Conservation (phyloP, 495 filamentous ascomycete genomes). For the Trypethelium eluteriae region DNA sequence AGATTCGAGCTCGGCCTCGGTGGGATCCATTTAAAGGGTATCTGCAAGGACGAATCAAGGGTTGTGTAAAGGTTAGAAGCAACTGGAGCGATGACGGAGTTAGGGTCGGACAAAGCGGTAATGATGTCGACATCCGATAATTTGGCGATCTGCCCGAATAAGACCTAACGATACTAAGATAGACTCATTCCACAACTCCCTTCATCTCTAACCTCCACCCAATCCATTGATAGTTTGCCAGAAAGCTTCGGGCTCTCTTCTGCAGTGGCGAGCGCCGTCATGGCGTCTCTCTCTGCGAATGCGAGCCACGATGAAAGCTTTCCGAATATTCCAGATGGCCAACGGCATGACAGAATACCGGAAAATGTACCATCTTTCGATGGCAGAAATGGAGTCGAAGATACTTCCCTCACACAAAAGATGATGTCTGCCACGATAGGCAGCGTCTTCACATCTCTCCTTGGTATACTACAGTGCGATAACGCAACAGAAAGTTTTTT, state of each 20-base stretch:
- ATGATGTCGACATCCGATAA: neutral
- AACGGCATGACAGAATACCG: constrained; percentile 38
- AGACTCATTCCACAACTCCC: neutral
- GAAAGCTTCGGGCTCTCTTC: neutral
- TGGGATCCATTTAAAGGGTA: constrained; percentile 45
- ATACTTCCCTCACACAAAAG: constrained; percentile 74
- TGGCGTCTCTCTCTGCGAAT: constrained; percentile 10
- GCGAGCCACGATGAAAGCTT: neutral
- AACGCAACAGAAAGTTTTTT: constrained; percentile 22
- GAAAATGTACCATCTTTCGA: constrained; percentile 28
- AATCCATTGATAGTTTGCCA: neutral
- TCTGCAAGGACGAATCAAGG: constrained; percentile 13
- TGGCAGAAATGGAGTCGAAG: constrained; percentile 35
- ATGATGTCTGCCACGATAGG: constrained; percentile 92
- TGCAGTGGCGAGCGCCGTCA: constrained; percentile 6
- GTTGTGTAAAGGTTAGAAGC: neutral
- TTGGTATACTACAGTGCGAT: constrained; percentile 51
- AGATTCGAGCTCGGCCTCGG: constrained; percentile 64
- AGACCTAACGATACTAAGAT: neutral
- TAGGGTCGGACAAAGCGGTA: constrained; percentile 8
- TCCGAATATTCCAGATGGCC: constrained; percentile 20
- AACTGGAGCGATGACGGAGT: constrained; percentile 6
- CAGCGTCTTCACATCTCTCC: constrained; percentile 77
- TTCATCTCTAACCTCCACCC: neutral
- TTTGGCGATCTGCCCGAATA: neutral